Evolutionary conservation across 768 basidiomycete species (phyloP), one percentile per base, ranked within the genome.

Genomic region (Rhizopogon salebrosus): DNA sequence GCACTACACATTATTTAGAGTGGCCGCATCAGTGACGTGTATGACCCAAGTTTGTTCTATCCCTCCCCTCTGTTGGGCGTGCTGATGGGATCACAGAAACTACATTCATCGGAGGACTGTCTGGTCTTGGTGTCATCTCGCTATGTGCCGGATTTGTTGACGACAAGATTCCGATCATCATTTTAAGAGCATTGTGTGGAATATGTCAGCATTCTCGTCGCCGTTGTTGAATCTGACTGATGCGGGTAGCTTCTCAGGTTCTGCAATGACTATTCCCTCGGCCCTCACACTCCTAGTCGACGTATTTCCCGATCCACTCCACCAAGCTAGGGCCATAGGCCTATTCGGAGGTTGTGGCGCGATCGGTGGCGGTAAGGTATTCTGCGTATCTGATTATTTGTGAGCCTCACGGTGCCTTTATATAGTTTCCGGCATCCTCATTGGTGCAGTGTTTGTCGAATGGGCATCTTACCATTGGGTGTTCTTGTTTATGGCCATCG

Each of bases 131-230:
- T 3, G 41, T 76, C 27, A 62, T 79, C 22, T 72, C 75, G 14
- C 54, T 82, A 10, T 69, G 69, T 22, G 68, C 67, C 22, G 79
- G 79, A n/a, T 82, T 83, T 55, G 66, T 70, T 23, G 51, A 67
- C 18, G 64, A 71, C 60, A 75, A 79, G 58, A 72, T 80, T 46
- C 69, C 67, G 0, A 65, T 84, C 41, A 68, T 83, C 26, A 68
- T 80, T 40, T 61, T 84, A 0, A 71, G 83, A 58, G 80, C 77
- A 3, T 42, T 83, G 8, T 75, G 70, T 56, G 82, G 83, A 18
- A 69, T 75, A 35, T 70, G 78, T 75, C 40, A 49, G 63, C 57
- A 16, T 51, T 23, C 36, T 29, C 11, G n/a, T 18, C 3, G 11
- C 1, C 10, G 18, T 16, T 13, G 3, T 41, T 10, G 27, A 9